These are phyloP conservation scores for Nosema muscidifuracis DNA, from an alignment of 371 early-diverging fungal species.

Conservation along the genomic window DNA sequence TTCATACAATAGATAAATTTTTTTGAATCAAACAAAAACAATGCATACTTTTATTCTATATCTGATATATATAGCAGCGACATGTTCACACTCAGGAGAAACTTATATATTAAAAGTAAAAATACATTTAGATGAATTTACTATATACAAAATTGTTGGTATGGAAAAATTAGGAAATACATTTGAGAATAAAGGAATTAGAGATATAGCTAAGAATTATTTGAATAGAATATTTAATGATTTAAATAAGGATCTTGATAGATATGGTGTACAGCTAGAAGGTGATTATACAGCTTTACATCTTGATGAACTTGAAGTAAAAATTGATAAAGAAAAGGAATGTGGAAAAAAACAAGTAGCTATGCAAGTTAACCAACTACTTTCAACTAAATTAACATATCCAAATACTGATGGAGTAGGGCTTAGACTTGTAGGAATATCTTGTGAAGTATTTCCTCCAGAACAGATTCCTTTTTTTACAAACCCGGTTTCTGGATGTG, in stretches of 20 bases:
- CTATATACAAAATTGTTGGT: not conserved
- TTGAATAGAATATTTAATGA: conserved; percentile 2
- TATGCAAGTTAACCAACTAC: not conserved
- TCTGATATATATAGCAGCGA: too few relatives aligned
- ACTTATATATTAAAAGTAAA: not conserved
- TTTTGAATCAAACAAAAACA: too few relatives aligned
- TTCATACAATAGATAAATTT: too few relatives aligned
- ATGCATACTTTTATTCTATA: too few relatives aligned
- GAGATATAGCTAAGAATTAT: not conserved
- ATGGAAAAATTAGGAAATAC: not conserved
- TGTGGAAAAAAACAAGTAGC: not conserved
- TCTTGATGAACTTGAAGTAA: not conserved
- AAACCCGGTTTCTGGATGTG: not conserved
- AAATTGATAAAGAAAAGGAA: not conserved
- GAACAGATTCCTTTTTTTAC: not conserved
- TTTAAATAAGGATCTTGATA: not conserved
- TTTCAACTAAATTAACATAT: not conserved
- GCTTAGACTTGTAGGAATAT: not conserved
- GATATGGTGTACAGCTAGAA: not conserved
- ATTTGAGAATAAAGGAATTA: not conserved
- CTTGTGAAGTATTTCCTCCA: not conserved
- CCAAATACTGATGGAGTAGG: not conserved
- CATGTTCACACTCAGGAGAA: too few relatives aligned
- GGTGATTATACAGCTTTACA: not conserved
- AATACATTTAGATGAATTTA: not conserved